These are phyloP conservation scores for Elsinoe perseae DNA, from an alignment of 2,329 filamentous ascomycete genomes.

Conservation along the genomic window DNA sequence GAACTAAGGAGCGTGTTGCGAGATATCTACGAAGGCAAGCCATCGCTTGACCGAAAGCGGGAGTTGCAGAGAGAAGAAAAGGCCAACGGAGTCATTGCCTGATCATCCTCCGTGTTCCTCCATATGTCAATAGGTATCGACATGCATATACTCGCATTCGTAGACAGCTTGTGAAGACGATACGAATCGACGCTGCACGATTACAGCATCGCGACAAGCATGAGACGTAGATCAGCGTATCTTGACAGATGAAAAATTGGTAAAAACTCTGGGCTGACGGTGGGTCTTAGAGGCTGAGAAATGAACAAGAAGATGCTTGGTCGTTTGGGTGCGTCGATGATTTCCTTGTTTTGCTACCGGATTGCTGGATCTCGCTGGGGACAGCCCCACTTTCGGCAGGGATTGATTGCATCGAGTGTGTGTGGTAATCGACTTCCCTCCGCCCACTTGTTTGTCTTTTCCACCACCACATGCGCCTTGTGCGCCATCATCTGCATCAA, in stretches of 20 bases:
- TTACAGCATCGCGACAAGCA: constrained; percentile 8
- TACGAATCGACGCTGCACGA: constrained; percentile 8
- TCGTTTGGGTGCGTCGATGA: not conserved
- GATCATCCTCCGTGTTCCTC: constrained; percentile 10
- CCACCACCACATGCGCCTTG: not conserved
- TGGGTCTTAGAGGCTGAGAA: not conserved
- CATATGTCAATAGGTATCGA: not conserved
- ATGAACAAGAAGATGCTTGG: not conserved
- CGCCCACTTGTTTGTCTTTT: not conserved
- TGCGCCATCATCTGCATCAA: not conserved
- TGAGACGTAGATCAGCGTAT: not conserved
- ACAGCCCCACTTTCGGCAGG: constrained; percentile 6
- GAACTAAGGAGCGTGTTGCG: constrained; percentile 52
- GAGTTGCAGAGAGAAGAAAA: constrained; percentile 42
- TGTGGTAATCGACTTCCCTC: not conserved
- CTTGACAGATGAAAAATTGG: not conserved
- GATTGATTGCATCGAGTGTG: not conserved
- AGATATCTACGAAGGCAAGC: constrained; percentile 38
- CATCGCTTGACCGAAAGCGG: constrained; percentile 26
- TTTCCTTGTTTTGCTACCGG: constrained; percentile 12
- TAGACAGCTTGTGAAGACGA: constrained; percentile 13
- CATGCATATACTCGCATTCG: not conserved
- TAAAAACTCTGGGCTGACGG: constrained; percentile 5
- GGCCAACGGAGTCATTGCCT: constrained; percentile 45
- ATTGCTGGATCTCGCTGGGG: not conserved